These are phyloP conservation scores for Orbilia brochopaga DNA, from an alignment of 2,329 filamentous ascomycete genomes.

Conservation along the genomic window DNA sequence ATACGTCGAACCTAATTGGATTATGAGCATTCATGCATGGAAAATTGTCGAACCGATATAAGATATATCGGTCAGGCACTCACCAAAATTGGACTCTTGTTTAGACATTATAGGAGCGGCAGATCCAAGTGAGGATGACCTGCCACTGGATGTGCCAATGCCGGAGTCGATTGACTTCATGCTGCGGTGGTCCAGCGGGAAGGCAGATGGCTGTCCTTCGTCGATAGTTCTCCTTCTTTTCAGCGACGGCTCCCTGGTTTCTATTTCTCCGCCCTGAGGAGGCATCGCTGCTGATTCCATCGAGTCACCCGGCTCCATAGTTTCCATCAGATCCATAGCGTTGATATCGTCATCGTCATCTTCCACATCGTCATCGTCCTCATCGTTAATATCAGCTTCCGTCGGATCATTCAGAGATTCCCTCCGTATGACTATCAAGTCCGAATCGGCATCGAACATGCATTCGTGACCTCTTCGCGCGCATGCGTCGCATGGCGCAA, in stretches of 20 bases:
- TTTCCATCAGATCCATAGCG: slow-evolving; percentile 45
- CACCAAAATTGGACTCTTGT: slow-evolving; percentile 33
- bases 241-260: slow-evolving; percentile 40
- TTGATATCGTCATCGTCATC: slow-evolving; percentile 52
- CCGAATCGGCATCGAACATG: slow-evolving; percentile 54
- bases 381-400: slow-evolving; percentile 48
- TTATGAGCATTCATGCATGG: too few species aligned
- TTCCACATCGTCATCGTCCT: slow-evolving; percentile 49
- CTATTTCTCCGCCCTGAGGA: slow-evolving; percentile 24
- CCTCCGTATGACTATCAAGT: slow-evolving; percentile 43
- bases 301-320: slow-evolving; percentile 34
- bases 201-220: slow-evolving; percentile 42
- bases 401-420: slow-evolving; percentile 41
- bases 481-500: slow-evolving; percentile 55
- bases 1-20: slow-evolving; percentile 35
- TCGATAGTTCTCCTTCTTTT: slow-evolving; percentile 44
- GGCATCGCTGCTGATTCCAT: slow-evolving; percentile 31
- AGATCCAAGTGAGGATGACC: slow-evolving; percentile 38
- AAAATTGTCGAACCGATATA: too few species aligned
- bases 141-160: slow-evolving; percentile 38
- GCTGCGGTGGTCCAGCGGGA: slow-evolving; percentile 42
- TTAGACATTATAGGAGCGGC: slow-evolving; percentile 42
- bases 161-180: slow-evolving; percentile 47
- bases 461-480: slow-evolving; percentile 54
- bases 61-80: too few species aligned